A percentile compares a stretch with the other conserved stretches of the same genome.
phyloP scores from a whole-genome alignment of 768 basidiomycete species.

The Strobilomyces echinocephalus region DNA sequence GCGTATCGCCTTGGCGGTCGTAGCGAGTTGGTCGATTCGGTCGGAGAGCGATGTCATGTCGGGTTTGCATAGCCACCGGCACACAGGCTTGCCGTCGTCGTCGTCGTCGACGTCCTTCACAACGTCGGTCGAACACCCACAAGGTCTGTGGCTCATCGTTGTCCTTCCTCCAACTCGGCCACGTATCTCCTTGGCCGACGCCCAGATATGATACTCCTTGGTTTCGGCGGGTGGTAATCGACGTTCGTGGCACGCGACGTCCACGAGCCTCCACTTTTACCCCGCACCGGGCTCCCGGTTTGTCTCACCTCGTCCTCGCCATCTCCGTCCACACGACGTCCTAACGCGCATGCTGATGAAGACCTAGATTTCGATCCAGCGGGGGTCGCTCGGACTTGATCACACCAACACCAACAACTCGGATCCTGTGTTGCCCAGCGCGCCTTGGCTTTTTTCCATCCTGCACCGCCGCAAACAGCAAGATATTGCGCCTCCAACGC shows the following conservation, averaged over 20 bases:
- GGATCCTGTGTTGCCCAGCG: conserved; percentile 16
- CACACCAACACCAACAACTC: too few relatives aligned
- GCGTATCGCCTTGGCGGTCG: conserved; percentile 49
- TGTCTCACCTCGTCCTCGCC: conserved; percentile 13
- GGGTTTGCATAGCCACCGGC: conserved; percentile 19
- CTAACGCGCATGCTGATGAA: conserved; percentile 9
- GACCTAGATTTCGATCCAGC: conserved; percentile 11
- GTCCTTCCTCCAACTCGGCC: not conserved
- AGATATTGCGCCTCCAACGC: conserved; percentile 20
- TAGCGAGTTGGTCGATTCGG: conserved; percentile 61
- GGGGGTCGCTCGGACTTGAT: conserved; percentile 4
- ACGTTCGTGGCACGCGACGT: conserved; percentile 35
- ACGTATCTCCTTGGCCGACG: conserved; percentile 1
- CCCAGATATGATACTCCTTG: conserved; percentile 19
- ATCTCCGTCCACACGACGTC: not conserved
- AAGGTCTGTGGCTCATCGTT: conserved; percentile 16
- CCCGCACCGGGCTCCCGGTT: conserved; percentile 17
- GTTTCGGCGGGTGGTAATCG: conserved; percentile 14
- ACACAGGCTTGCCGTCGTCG: not conserved
- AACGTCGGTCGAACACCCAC: not conserved
- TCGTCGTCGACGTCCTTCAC: not conserved
- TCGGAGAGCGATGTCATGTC: conserved; percentile 56
- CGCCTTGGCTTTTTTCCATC: conserved; percentile 31
- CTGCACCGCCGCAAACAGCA: conserved; percentile 37
- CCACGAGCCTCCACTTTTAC: conserved; percentile 32